Percentiles rank a stretch among this genome's conserved stretches.
Conservation (phyloP, 2,329 filamentous ascomycete species). For the Diaporthe destruens region DNA sequence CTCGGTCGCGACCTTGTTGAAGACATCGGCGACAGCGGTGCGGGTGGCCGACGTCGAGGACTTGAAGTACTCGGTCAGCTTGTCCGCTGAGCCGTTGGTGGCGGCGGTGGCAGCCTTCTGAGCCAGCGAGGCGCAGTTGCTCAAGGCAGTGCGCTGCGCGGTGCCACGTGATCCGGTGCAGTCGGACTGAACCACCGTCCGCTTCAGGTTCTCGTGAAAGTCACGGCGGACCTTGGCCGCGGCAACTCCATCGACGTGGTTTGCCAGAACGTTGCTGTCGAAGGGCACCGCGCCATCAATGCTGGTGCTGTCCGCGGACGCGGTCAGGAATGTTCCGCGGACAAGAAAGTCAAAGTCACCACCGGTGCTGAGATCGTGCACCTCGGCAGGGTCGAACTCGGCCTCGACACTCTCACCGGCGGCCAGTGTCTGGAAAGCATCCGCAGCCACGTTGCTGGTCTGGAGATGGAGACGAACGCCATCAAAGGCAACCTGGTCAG, state of each 20-base stretch:
- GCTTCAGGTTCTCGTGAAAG: conserved; percentile 59
- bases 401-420: conserved; percentile 64
- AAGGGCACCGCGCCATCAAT: conserved; percentile 69
- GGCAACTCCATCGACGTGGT: conserved; percentile 67
- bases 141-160: conserved; percentile 63
- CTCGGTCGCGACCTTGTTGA: conserved; percentile 64
- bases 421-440: conserved; percentile 63
- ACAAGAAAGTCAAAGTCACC: conserved; percentile 69
- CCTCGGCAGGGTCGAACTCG: conserved; percentile 67
- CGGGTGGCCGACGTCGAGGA: conserved; percentile 60
- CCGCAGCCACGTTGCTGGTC: conserved; percentile 58
- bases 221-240: conserved; percentile 64
- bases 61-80: conserved; percentile 75
- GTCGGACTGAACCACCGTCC: conserved; percentile 64
- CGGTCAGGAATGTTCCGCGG: conserved; percentile 68
- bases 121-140: conserved; percentile 67
- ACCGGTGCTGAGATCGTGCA: conserved; percentile 64
- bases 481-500: conserved; percentile 60
- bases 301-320: conserved; percentile 62
- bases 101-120: conserved; percentile 64
- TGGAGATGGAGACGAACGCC: conserved; percentile 65
- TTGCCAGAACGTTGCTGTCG: conserved; percentile 69
- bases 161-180: conserved; percentile 63
- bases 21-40: conserved; percentile 64
- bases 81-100: conserved; percentile 60